These are phyloP conservation scores for Glebionis coronaria DNA, from an alignment of 129 eudicot genomes.

Conservation along the genomic window DNA sequence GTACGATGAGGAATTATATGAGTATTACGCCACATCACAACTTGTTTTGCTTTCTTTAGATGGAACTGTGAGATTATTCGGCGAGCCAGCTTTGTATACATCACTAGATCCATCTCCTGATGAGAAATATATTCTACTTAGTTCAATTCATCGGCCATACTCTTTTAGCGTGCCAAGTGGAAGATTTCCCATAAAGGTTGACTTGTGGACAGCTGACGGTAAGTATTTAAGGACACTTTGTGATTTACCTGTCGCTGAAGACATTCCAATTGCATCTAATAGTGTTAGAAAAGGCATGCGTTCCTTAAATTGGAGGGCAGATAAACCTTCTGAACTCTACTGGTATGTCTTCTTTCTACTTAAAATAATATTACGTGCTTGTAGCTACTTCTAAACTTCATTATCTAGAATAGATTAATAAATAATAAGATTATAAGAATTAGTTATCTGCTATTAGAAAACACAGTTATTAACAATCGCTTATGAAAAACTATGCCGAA, in stretches of 20 bases:
- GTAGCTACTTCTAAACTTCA: too few species aligned
- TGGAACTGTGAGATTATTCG: constrained; percentile 55
- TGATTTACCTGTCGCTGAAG: constrained; percentile 92
- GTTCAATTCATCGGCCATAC: constrained; percentile 71
- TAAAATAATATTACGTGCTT: too few species aligned
- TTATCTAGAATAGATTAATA: too few species aligned
- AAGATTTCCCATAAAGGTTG: constrained; percentile 82
- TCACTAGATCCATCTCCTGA: constrained; percentile 96
- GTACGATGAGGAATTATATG: constrained; percentile 84
- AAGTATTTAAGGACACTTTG: constrained; percentile 67
- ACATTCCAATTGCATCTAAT: constrained; percentile 72
- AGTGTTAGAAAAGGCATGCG: constrained; percentile 97
- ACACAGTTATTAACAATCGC: background rate
- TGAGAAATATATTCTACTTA: constrained; percentile 59
- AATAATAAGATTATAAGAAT: too few species aligned
- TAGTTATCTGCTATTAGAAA: background rate
- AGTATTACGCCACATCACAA: constrained; percentile 86
- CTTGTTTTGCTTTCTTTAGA: constrained; percentile 88
- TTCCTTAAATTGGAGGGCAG: constrained; percentile 90
- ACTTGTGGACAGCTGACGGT: constrained; percentile 86
- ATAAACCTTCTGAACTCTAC: constrained; percentile 75
- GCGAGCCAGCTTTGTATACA: constrained; percentile 79
- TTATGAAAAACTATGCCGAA: too few species aligned
- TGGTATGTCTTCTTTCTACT: constrained; percentile 50
- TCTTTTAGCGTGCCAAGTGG: constrained; percentile 83